A percentile compares a stretch with the other conserved stretches of the same genome.
phyloP scores from a whole-genome alignment of 108 stramenopile species.

The Hondaea fermentalgiana region DNA sequence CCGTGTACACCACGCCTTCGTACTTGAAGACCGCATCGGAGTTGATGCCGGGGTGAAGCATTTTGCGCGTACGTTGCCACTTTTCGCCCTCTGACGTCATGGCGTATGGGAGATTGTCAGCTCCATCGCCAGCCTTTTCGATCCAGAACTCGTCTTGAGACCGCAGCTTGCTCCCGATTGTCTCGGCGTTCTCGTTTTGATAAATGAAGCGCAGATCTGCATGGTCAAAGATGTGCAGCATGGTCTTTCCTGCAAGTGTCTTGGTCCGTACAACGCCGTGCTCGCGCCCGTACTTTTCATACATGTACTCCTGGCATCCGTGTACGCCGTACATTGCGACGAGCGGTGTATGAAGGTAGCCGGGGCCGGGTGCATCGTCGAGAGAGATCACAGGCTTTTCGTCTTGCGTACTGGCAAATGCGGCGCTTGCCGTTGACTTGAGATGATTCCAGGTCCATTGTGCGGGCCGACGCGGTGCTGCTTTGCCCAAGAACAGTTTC shows the following conservation, averaged over 20 bases:
- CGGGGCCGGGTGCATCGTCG: too few species aligned
- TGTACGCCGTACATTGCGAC: too few species aligned
- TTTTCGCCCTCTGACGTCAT: background rate
- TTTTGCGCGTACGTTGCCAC: background rate
- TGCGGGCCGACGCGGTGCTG: too few species aligned
- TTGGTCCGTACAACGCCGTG: background rate
- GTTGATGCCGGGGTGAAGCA: background rate
- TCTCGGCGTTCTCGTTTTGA: background rate
- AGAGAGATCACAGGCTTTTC: too few species aligned
- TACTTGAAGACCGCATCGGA: background rate
- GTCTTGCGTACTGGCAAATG: too few species aligned
- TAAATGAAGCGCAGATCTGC: background rate
- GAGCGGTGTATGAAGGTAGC: too few species aligned
- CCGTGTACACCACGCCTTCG: background rate
- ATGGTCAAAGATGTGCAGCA: background rate
- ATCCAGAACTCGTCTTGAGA: background rate
- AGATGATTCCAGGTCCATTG: too few species aligned
- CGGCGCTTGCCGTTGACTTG: too few species aligned
- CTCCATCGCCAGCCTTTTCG: background rate
- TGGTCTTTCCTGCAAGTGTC: background rate
- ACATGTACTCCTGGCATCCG: background rate
- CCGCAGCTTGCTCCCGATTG: background rate
- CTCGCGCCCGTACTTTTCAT: background rate
- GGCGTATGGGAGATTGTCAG: background rate
- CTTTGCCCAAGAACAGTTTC: too few species aligned